Conservation (phyloP, 2,329 filamentous ascomycete genomes). For the Paecilomyces sp. region DNA sequence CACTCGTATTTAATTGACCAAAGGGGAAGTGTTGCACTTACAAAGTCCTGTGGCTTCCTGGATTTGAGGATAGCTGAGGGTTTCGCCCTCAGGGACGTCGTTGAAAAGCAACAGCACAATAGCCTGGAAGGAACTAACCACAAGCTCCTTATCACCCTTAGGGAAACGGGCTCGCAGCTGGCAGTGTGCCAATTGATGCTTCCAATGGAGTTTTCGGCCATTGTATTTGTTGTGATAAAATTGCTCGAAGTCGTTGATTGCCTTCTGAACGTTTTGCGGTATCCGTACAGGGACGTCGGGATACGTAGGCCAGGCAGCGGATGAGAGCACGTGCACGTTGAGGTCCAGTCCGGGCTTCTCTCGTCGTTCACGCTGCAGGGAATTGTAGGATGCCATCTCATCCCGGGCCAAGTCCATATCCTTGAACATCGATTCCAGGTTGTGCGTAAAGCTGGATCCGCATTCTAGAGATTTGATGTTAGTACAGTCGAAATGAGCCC, state of each 20-base stretch:
- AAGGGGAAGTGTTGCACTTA: slow-evolving; percentile 29
- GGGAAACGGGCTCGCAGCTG: slow-evolving; percentile 74
- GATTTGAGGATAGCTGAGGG: slow-evolving; percentile 70
- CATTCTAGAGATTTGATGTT: slow-evolving; percentile 55
- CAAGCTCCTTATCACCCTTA: slow-evolving; percentile 75
- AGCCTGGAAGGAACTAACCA: slow-evolving; percentile 88
- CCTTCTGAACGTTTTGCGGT: slow-evolving; percentile 65
- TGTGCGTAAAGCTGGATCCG: slow-evolving; percentile 89
- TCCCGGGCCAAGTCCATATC: slow-evolving; percentile 90
- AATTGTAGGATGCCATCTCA: slow-evolving; percentile 84
- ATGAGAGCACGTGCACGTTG: slow-evolving; percentile 82
- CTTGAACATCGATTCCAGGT: slow-evolving; percentile 98
- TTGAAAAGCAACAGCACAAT: slow-evolving; percentile 90
- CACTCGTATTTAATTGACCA: neutral
- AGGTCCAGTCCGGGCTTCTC: slow-evolving; percentile 60
- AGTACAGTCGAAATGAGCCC: slow-evolving; percentile 1
- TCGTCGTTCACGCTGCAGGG: slow-evolving; percentile 54
- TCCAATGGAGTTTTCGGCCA: slow-evolving; percentile 81
- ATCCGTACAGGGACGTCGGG: slow-evolving; percentile 68
- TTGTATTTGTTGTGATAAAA: slow-evolving; percentile 89
- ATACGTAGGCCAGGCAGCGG: slow-evolving; percentile 89
- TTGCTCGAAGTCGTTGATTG: slow-evolving; percentile 71
- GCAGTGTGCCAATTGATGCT: slow-evolving; percentile 86
- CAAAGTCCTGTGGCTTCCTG: slow-evolving; percentile 65
- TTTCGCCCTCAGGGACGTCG: slow-evolving; percentile 52